Conservation (phyloP, 495 filamentous ascomycete genomes). For the Tuber aestivum region DNA sequence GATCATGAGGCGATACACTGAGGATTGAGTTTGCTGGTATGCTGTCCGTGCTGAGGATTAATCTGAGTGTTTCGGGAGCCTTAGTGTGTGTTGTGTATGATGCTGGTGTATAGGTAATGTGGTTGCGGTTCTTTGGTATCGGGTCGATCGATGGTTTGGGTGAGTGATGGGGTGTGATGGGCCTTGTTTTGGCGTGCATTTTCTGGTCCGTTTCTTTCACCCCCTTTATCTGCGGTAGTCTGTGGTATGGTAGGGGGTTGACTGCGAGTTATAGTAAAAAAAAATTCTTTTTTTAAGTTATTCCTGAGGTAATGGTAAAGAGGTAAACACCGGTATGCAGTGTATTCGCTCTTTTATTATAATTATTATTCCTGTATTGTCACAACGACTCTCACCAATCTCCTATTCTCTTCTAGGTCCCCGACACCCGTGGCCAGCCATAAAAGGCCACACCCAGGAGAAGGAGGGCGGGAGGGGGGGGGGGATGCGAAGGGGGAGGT, state of each 20-base stretch:
- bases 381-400: background rate
- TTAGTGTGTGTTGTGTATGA: no score
- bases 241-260: background rate
- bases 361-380: background rate
- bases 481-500: background rate
- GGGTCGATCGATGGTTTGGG: no score
- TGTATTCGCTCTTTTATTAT: background rate
- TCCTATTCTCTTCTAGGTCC: background rate
- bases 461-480: no score
- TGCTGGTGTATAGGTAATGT: no score
- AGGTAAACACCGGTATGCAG: background rate
- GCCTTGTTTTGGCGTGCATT: background rate
- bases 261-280: no score
- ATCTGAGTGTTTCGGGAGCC: no score
- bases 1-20: no score
- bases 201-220: background rate
- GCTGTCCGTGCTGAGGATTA: no score
- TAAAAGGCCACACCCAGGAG: background rate
- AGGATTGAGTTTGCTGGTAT: no score
- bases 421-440: background rate
- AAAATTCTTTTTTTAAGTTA: no score
- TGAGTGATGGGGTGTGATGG: background rate
- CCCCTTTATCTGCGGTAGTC: background rate
- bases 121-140: background rate
- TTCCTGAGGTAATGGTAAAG: background rate